These are phyloP conservation scores for Backusella tarrabulga DNA, from an alignment of 192 early-diverging fungal species.

Conservation along the genomic window DNA sequence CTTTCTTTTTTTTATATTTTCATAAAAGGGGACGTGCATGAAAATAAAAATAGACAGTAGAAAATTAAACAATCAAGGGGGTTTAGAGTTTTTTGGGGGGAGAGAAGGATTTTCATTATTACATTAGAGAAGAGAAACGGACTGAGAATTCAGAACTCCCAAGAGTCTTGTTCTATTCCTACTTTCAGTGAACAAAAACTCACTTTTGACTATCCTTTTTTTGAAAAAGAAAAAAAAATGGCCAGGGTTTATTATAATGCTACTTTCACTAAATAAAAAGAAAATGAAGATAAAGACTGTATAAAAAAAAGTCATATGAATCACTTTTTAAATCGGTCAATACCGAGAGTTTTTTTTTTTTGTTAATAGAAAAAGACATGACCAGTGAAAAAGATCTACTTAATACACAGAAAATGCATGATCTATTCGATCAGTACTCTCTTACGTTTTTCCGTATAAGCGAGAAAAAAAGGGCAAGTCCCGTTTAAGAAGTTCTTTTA, in stretches of 20 bases:
- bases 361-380: neutral
- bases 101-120: neutral
- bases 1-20: neutral
- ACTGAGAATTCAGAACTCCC: neutral
- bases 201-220: too few species aligned
- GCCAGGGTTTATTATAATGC: too few species aligned
- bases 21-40: neutral
- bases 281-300: neutral
- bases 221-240: too few species aligned
- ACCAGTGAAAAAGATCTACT: neutral
- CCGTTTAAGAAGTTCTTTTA: neutral
- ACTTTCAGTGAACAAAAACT: neutral
- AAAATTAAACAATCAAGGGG: neutral
- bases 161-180: neutral
- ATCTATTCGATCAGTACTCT: too few species aligned
- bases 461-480: too few species aligned
- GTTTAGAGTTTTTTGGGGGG: neutral
- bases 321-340: neutral
- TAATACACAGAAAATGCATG: neutral
- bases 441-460: too few species aligned
- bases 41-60: slow-evolving; percentile 2
- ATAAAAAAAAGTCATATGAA: neutral
- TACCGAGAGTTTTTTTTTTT: neutral
- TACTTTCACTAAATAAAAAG: neutral
- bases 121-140: neutral